Evolutionary conservation across 176 grass and related monocot species (phyloP).

Genomic region (Triticum turgidum): DNA sequence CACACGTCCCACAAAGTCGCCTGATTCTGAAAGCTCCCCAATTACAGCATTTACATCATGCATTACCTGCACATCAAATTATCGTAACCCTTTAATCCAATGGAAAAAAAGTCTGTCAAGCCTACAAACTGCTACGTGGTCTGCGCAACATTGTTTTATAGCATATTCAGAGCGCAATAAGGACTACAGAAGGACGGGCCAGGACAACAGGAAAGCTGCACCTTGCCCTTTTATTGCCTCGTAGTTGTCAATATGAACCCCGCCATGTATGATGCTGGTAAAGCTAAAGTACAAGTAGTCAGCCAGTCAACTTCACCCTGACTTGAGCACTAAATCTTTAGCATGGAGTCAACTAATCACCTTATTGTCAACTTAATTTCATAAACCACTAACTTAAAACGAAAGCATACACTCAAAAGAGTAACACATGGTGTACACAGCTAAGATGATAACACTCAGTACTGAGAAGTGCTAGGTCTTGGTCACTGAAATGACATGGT

Average conservation of each 20-base stretch:
- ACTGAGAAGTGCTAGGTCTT: neutral
- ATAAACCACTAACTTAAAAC: neutral
- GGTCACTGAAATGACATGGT: constrained; percentile 7
- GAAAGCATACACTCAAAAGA: neutral
- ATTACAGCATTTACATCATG: constrained; percentile 70
- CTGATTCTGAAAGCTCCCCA: constrained; percentile 67
- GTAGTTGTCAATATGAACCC: neutral
- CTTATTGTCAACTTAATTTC: constrained; percentile 4
- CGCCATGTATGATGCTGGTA: neutral
- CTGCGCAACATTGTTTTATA: neutral
- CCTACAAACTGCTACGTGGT: neutral
- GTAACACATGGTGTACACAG: neutral
- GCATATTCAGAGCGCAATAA: constrained; percentile 8
- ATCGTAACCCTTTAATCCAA: constrained; percentile 12
- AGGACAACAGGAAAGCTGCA: neutral
- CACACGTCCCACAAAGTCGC: constrained; percentile 59
- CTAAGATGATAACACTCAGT: neutral
- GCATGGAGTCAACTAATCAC: neutral
- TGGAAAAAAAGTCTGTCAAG: neutral
- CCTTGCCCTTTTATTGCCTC: neutral
- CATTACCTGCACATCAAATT: constrained; percentile 67
- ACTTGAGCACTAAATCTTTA: neutral
- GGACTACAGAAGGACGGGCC: neutral
- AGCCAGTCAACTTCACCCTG: neutral
- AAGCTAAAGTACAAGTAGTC: neutral